A percentile compares a stretch with the other conserved stretches of the same genome.
phyloP scores from a whole-genome alignment of 352 stramenopile genomes.

The Blastocystis sp. region DNA sequence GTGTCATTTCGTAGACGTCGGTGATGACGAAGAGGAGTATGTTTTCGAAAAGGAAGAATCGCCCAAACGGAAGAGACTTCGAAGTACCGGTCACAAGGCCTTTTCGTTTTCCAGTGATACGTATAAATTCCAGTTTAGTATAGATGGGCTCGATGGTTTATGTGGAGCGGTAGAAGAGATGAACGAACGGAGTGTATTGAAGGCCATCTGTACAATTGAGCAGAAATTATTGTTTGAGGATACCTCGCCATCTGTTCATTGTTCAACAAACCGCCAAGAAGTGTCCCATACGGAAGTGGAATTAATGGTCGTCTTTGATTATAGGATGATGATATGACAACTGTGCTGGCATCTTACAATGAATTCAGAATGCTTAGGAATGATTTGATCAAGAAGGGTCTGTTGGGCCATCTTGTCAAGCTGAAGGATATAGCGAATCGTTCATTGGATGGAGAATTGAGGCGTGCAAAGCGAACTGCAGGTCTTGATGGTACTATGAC shows the following conservation, averaged over 20 bases:
- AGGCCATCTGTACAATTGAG: slow-evolving; percentile 57
- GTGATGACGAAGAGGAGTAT: slow-evolving; percentile 67
- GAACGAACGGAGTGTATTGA: slow-evolving; percentile 49
- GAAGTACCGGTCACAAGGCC: not conserved
- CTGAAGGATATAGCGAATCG: not conserved
- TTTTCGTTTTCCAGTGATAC: not conserved
- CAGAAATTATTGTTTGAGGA: slow-evolving; percentile 59
- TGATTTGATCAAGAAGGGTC: slow-evolving; percentile 25
- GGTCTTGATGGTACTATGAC: not conserved
- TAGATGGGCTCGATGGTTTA: not conserved
- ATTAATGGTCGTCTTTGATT: not conserved
- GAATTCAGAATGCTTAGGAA: slow-evolving; percentile 38
- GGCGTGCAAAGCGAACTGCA: not conserved
- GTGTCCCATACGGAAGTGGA: not conserved
- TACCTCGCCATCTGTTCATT: slow-evolving; percentile 41
- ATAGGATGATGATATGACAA: slow-evolving; percentile 40
- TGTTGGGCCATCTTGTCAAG: not conserved
- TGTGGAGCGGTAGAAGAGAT: slow-evolving; percentile 23
- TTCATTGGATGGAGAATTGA: not conserved
- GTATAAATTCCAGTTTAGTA: not conserved
- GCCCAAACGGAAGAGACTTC: not conserved
- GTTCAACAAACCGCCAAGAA: slow-evolving; percentile 1
- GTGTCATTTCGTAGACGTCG: not conserved
- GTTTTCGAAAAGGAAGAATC: slow-evolving; percentile 52
- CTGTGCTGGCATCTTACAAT: slow-evolving; percentile 9